A percentile compares a stretch with the other conserved stretches of the same genome.
These are phyloP conservation scores for Posidonia australis DNA, from an alignment of 106 monocot genomes.

Conservation along the genomic window DNA sequence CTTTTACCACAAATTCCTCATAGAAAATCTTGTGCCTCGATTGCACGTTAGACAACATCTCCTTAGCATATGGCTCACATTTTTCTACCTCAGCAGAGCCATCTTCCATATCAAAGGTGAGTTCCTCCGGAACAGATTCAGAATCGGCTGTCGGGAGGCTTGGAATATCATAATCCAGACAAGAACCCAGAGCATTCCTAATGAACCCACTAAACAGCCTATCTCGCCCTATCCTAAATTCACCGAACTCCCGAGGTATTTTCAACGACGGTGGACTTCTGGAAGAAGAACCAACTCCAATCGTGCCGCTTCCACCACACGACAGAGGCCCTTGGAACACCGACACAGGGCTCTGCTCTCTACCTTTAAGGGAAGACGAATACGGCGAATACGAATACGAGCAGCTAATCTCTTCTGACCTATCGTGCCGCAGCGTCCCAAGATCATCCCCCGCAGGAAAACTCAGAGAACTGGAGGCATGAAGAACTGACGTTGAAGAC, in stretches of 20 bases:
- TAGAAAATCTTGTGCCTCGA: slow-evolving; percentile 66
- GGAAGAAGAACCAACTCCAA: slow-evolving; percentile 13
- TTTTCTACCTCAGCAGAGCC: slow-evolving; percentile 15
- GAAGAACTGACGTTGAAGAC: slow-evolving; percentile 28
- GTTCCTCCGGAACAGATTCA: slow-evolving; percentile 18
- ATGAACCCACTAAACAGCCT: slow-evolving; percentile 48
- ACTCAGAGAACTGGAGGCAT: slow-evolving; percentile 13
- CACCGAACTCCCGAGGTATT: slow-evolving; percentile 22
- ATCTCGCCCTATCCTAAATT: slow-evolving; percentile 37
- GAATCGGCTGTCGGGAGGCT: slow-evolving; percentile 18
- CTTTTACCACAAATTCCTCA: slow-evolving; percentile 73
- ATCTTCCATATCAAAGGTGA: slow-evolving; percentile 34
- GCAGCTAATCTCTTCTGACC: slow-evolving; percentile 42
- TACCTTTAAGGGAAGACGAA: slow-evolving; percentile 39
- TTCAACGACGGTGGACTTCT: slow-evolving; percentile 39
- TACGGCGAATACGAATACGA: slow-evolving; percentile 55
- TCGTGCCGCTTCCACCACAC: slow-evolving; percentile 19
- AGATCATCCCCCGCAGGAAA: slow-evolving; percentile 28
- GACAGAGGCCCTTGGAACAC: slow-evolving; percentile 67
- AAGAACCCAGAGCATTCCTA: slow-evolving; percentile 74
- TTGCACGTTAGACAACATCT: slow-evolving; percentile 55
- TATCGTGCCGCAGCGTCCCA: slow-evolving; percentile 32
- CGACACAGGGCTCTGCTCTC: slow-evolving; percentile 78
- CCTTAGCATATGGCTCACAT: slow-evolving; percentile 43
- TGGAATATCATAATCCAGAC: slow-evolving; percentile 56